Evolutionary conservation across 2,329 filamentous ascomycete species (phyloP), one percentile per base, ranked within the genome.

Genomic region (Dactylellina cionopaga): DNA sequence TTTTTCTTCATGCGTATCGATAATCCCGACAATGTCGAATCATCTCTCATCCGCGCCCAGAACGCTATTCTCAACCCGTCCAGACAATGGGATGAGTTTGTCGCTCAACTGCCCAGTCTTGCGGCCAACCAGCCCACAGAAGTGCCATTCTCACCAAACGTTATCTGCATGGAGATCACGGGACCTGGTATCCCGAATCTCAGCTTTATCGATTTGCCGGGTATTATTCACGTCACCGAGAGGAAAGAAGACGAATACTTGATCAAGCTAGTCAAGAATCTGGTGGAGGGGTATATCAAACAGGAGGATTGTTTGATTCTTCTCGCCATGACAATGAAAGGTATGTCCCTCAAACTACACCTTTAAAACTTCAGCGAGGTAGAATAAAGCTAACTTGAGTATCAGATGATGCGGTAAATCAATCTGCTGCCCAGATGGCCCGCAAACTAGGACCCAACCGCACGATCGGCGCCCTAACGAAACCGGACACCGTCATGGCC

Each of bases 111-210:
- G 19, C 19, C 49, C 13, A 35, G 60, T 22, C 31, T 46, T 10
- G 35, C 44, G 6, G 54, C 52, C 22, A 60, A 29, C 39, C 31
- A 51, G 24, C 62, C 62, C 1, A 66, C 75, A 17, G 75, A 77
- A 27, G 76, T 77, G 2, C 76, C 76, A 22, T 77, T 77, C 51
- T 76, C 75, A 10, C 76, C 76, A 13, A 77, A 77, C 44, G 76
- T 77, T 6, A 76, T 77, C 33, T 76, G 75, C 35, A 75, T 77
- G 75, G 76, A 77, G 56, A 77, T 77, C 24, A 76, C 75, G 2
- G 76, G 74, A 3, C 70, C 71, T 13, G 74, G 75, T 29, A 63
- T 77, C 29, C 76, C 76, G 5, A 77, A 77, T 62, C 66, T 77
- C 24, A 75, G 75, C 11, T 77, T 77, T 43, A 77, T 77, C 70